phyloP scores from a whole-genome alignment of 2,329 filamentous ascomycete species.

The Calonectria pauciramosa region DNA sequence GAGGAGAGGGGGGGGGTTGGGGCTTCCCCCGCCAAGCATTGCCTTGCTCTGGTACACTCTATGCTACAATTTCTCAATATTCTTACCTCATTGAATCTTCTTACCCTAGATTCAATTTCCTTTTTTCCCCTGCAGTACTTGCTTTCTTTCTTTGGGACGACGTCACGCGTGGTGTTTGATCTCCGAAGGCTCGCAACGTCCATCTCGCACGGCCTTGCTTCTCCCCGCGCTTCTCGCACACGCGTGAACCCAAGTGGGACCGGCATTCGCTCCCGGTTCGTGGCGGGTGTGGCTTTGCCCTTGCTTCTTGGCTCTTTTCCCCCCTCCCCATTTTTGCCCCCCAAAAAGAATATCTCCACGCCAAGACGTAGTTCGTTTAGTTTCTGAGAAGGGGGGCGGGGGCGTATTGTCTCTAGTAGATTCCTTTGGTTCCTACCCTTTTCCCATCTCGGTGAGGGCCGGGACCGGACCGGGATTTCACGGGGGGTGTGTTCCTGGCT shows the following conservation, averaged over 20 bases:
- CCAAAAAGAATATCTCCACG: neutral
- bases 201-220: conserved; percentile 8
- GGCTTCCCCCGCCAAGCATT: neutral
- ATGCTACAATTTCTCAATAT: neutral
- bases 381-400: neutral
- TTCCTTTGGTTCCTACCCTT: neutral
- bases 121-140: neutral
- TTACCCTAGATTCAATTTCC: neutral
- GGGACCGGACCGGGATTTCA: conserved; percentile 23
- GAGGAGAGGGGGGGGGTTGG: neutral
- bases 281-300: conserved; percentile 30
- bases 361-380: conserved; percentile 8
- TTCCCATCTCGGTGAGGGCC: conserved; percentile 23
- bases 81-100: neutral
- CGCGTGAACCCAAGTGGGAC: conserved; percentile 31
- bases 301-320: neutral
- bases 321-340: neutral
- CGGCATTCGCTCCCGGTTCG: conserved; percentile 44
- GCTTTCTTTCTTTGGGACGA: neutral
- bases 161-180: conserved; percentile 29
- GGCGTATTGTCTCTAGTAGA: neutral
- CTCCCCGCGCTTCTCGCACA: conserved; percentile 15
- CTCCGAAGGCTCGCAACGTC: conserved; percentile 17
- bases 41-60: neutral
- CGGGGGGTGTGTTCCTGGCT: neutral